A percentile compares a stretch with the other conserved stretches of the same genome.
These are phyloP conservation scores for Sequoia sempervirens DNA, from an alignment of 75 land plant genomes.

Conservation along the genomic window DNA sequence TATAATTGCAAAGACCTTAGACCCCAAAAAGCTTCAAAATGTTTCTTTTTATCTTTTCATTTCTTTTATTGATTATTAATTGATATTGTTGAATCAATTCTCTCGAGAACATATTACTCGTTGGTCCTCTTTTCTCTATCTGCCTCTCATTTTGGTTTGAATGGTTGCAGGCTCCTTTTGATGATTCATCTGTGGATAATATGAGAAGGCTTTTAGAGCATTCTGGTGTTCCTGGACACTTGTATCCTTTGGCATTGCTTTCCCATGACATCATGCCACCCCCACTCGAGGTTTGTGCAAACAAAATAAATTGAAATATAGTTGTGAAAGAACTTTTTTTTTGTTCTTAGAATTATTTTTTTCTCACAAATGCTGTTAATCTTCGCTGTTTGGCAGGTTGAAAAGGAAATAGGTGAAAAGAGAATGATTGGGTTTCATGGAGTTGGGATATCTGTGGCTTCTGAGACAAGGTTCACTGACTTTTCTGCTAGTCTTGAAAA, in stretches of 20 bases:
- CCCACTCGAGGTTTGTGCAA: constrained; percentile 61
- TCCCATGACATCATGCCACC: constrained; percentile 96
- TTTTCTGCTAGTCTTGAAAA: constrained; percentile 23
- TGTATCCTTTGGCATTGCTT: constrained; percentile 78
- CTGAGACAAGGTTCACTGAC: constrained; percentile 35
- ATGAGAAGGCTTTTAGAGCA: constrained; percentile 73
- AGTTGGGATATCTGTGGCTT: constrained; percentile 71
- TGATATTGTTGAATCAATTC: not conserved
- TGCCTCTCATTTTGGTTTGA: not conserved
- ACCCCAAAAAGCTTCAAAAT: not conserved
- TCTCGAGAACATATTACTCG: not conserved
- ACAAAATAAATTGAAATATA: not conserved
- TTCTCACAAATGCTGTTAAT: not conserved
- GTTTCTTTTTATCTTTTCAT: not conserved
- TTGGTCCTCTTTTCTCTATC: not conserved
- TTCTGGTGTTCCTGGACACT: constrained; percentile 73
- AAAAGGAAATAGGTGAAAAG: constrained; percentile 87
- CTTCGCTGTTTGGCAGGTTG: constrained; percentile 56
- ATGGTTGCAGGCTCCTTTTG: constrained; percentile 82
- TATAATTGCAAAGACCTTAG: not conserved
- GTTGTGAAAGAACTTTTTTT: not conserved
- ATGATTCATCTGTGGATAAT: constrained; percentile 70
- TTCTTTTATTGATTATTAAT: not conserved
- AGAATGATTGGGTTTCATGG: constrained; percentile 78
- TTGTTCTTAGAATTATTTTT: not conserved